Evolutionary conservation across 345 rosid genomes (phyloP).

Genomic region (Eucalyptus regnans): DNA sequence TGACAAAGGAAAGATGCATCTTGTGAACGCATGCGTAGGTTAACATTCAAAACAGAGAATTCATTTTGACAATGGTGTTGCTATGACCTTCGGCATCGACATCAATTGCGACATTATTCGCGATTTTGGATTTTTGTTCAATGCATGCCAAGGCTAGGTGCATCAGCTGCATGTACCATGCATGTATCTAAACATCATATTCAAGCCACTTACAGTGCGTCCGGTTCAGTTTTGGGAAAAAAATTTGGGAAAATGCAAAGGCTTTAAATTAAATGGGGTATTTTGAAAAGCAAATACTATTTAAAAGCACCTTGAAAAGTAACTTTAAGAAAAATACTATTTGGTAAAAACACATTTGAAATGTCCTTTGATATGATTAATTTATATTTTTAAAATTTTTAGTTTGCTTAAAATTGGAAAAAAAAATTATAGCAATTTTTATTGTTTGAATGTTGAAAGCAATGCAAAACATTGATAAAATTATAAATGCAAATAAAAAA

Average conservation of each 20-base stretch:
- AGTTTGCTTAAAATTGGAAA: too few species aligned
- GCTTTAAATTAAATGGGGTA: too few species aligned
- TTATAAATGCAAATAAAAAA: too few species aligned
- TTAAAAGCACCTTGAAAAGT: too few species aligned
- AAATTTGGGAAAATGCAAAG: fast-evolving
- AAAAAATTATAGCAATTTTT: too few species aligned
- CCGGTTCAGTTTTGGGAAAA: fast-evolving
- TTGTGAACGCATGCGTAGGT: background rate
- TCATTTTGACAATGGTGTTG: background rate
- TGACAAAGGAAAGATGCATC: background rate
- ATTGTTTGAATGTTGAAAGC: too few species aligned
- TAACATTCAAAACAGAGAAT: background rate
- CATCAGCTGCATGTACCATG: background rate
- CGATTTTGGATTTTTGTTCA: background rate
- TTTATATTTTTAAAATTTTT: fast-evolving
- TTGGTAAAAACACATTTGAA: too few species aligned
- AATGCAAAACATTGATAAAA: too few species aligned
- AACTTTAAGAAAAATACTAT: too few species aligned
- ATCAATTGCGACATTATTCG: background rate
- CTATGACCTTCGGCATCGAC: background rate
- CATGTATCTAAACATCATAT: background rate
- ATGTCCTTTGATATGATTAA: too few species aligned
- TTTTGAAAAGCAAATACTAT: too few species aligned
- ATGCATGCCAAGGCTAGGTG: background rate
- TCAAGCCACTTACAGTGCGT: fast-evolving